A percentile compares a stretch with the other conserved stretches of the same genome.
Conservation (phyloP, 345 rosid species). For the Euphorbia peplus region DNA sequence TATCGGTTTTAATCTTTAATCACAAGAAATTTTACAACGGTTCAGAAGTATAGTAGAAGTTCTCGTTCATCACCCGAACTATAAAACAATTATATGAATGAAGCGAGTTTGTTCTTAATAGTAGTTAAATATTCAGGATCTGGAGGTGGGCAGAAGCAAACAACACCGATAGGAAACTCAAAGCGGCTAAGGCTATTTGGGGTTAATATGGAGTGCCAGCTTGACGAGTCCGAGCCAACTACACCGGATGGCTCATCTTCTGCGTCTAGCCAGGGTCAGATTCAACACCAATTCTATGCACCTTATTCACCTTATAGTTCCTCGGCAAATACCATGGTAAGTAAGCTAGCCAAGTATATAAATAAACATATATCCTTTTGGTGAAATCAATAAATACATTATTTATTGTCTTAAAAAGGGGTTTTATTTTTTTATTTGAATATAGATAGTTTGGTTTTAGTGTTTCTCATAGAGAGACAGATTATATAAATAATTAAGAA, state of each 20-base stretch:
- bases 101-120: too few relatives aligned
- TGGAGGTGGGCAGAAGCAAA: slow-evolving; percentile 33
- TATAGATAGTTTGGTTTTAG: slow-evolving; percentile 1
- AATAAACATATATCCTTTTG: too few relatives aligned
- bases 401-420: too few relatives aligned
- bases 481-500: slow-evolving; percentile 1
- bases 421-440: background rate
- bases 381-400: too few relatives aligned
- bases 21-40: too few relatives aligned
- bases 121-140: slow-evolving; percentile 21
- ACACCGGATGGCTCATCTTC: slow-evolving; percentile 56
- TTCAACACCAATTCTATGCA: slow-evolving; percentile 25
- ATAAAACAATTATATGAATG: too few relatives aligned
- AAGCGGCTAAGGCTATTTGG: slow-evolving; percentile 79
- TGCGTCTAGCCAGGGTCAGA: slow-evolving; percentile 32
- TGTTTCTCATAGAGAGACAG: slow-evolving; percentile 42
- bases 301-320: slow-evolving; percentile 31
- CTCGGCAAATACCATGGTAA: slow-evolving; percentile 46
- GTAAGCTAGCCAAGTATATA: slow-evolving; percentile 2
- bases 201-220: slow-evolving; percentile 84
- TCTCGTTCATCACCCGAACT: too few relatives aligned
- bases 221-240: slow-evolving; percentile 53
- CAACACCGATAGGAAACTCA: slow-evolving; percentile 43
- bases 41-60: too few relatives aligned
- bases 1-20: too few relatives aligned